A percentile compares a stretch with the other conserved stretches of the same genome.
phyloP scores from a whole-genome alignment of 2,329 filamentous ascomycete genomes.

The Pseudopyricularia javanii region DNA sequence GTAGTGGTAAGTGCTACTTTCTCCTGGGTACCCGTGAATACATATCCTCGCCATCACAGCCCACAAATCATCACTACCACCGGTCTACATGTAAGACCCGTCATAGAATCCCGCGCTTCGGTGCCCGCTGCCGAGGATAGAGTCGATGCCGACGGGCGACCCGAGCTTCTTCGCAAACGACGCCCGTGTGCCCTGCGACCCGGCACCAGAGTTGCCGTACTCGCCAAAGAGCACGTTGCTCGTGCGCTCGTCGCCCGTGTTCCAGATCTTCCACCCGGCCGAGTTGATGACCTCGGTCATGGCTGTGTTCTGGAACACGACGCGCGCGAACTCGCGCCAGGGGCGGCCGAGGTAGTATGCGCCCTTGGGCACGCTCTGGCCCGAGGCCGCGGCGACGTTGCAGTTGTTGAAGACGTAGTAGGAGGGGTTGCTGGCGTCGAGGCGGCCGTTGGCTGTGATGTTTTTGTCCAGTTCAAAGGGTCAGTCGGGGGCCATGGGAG shows the following conservation, averaged over 20 bases:
- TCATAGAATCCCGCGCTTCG: slow-evolving; percentile 4
- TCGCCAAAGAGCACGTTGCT: slow-evolving; percentile 27
- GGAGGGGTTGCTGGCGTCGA: slow-evolving; percentile 19
- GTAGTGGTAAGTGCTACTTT: too few species aligned
- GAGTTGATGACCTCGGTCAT: slow-evolving; percentile 44
- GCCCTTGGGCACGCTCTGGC: slow-evolving; percentile 21
- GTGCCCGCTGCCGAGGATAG: slow-evolving; percentile 15
- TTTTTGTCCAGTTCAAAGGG: not conserved
- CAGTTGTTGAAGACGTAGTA: slow-evolving; percentile 35
- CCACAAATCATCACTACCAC: too few species aligned
- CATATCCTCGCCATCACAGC: too few species aligned
- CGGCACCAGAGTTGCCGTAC: slow-evolving; percentile 45
- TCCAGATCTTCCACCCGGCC: slow-evolving; percentile 40
- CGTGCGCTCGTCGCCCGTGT: slow-evolving; percentile 17
- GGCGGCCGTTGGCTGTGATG: slow-evolving; percentile 26
- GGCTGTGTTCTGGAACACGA: slow-evolving; percentile 33
- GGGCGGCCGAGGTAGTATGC: slow-evolving; percentile 35
- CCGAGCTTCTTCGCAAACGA: slow-evolving; percentile 23
- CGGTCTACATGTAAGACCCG: slow-evolving; percentile 3
- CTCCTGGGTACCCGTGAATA: too few species aligned
- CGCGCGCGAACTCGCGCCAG: slow-evolving; percentile 31
- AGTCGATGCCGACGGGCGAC: slow-evolving; percentile 18
- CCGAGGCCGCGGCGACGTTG: slow-evolving; percentile 16
- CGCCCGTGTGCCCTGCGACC: slow-evolving; percentile 39
- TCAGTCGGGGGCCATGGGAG: not conserved